phyloP scores from a whole-genome alignment of 257 asterid genomes.

The Galeopsis tetrahit region DNA sequence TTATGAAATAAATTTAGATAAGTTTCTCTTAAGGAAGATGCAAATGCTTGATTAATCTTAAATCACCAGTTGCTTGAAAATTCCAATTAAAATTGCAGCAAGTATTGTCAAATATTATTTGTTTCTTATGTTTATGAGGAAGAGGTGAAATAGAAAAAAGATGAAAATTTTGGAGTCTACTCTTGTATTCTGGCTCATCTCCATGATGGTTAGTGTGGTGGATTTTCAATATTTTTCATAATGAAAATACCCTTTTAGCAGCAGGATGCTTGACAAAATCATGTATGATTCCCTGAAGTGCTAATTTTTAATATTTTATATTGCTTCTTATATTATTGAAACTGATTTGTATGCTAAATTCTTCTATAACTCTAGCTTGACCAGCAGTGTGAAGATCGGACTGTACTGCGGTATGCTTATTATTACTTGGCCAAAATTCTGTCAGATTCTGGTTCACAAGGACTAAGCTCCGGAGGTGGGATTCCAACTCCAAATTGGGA shows the following conservation, averaged over 20 bases:
- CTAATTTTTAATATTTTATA: background rate
- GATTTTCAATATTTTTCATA: background rate
- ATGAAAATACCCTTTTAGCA: slow-evolving; percentile 19
- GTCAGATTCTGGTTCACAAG: slow-evolving; percentile 84
- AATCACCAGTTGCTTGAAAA: background rate
- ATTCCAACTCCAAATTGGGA: slow-evolving; percentile 97
- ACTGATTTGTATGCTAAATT: slow-evolving; percentile 31
- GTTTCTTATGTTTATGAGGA: background rate
- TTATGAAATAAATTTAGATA: background rate
- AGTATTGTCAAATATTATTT: background rate
- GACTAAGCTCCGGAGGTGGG: slow-evolving; percentile 86
- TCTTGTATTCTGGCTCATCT: slow-evolving; percentile 10
- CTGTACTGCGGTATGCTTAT: slow-evolving; percentile 84
- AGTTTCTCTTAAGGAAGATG: background rate
- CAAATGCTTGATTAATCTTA: background rate
- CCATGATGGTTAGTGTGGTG: background rate
- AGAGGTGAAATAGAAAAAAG: background rate
- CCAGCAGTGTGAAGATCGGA: slow-evolving; percentile 90
- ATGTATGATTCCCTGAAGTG: slow-evolving; percentile 4
- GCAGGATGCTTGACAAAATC: slow-evolving; percentile 6
- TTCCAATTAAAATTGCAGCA: background rate
- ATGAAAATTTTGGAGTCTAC: background rate
- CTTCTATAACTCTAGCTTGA: slow-evolving; percentile 64
- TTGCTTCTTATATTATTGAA: slow-evolving; percentile 1
- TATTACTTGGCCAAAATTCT: slow-evolving; percentile 86